These are phyloP conservation scores for Fragaria vesca DNA, from an alignment of 306 rosid genomes.

Conservation along the genomic window DNA sequence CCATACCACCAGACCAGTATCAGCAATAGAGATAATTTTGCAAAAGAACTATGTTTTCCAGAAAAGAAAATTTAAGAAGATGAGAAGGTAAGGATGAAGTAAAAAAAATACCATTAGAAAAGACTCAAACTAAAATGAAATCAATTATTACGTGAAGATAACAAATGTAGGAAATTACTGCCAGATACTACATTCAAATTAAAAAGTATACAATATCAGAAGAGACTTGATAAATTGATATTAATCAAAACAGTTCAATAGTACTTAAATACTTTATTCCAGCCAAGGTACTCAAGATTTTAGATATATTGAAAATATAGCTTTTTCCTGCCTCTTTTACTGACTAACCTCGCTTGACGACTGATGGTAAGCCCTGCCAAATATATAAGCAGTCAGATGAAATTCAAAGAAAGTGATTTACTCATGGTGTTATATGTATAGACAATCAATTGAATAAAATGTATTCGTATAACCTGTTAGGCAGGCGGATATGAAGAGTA, in stretches of 20 bases:
- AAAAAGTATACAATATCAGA: background rate
- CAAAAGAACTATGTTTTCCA: background rate
- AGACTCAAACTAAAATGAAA: background rate
- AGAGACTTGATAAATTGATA: background rate
- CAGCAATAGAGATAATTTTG: too few relatives aligned
- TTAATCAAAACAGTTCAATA: background rate
- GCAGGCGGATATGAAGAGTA: slow-evolving; percentile 57
- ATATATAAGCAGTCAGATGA: slow-evolving; percentile 15
- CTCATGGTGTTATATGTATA: background rate
- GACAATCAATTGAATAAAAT: background rate
- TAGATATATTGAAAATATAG: background rate
- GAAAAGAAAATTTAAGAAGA: background rate
- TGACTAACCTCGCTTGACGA: slow-evolving; percentile 58
- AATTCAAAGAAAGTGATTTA: slow-evolving; percentile 5
- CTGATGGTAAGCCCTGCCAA: slow-evolving; percentile 55
- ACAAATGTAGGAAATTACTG: background rate
- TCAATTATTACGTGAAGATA: background rate
- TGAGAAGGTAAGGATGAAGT: background rate
- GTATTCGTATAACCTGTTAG: slow-evolving; percentile 47
- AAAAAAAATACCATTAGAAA: background rate
- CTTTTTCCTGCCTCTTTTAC: background rate
- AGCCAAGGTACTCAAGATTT: background rate
- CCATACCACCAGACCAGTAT: background rate
- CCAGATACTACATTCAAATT: background rate
- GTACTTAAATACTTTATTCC: background rate